Base-by-base conservation (phyloP, 2,329 filamentous ascomycete species). In the Cryphonectria nitschkei region DNA sequence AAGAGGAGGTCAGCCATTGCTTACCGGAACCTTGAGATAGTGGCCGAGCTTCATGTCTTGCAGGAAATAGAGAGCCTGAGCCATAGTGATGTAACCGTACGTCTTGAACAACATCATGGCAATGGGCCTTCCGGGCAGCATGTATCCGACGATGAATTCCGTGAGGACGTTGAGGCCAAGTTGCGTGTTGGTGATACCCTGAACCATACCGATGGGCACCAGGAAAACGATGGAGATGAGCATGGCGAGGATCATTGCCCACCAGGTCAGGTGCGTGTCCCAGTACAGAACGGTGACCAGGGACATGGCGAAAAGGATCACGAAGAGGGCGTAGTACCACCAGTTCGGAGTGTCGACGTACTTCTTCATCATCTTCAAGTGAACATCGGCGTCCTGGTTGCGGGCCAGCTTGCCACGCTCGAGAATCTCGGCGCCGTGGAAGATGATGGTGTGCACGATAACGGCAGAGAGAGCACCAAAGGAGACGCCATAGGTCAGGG, bases 41-140 rank as follows among this genome's bases (percentile, higher is more conserved):
- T 85, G 83, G 19, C 75, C 83, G 2, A 82, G 75, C 71, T 83
- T 84, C 73, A 84, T 75, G 67, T 84, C 82, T 72, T 81, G 79
- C 32, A 76, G 74, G 71, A 84, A 84, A 68, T 76, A 79, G 39
- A 83, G 74, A 1, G 79, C 82, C 68, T 84, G 80, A 26, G 75
- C 78, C 83, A 85, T 84, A 65, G 79, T 82, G 65, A 85, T 84
- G 68, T 85, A 85, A 19, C 84, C 83, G 63, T 82, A 86, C 0
- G 82, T 84, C 75, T 86, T 86, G 80, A 87, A 86, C 54, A 86
- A 76, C 84, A 87, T 87, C 79, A 86, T 82, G 3, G 84, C 85
- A 68, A 87, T 80, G 0, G 85, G 85, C 6, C 79, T 78, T 9
- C 86, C 85, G 0, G 84, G 85, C 58, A 84, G 83, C 77, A 87